A percentile compares a stretch with the other conserved stretches of the same genome.
Evolutionary conservation across 1,139 yeast species (phyloP).

Genomic region (Komagataea norvegica): DNA sequence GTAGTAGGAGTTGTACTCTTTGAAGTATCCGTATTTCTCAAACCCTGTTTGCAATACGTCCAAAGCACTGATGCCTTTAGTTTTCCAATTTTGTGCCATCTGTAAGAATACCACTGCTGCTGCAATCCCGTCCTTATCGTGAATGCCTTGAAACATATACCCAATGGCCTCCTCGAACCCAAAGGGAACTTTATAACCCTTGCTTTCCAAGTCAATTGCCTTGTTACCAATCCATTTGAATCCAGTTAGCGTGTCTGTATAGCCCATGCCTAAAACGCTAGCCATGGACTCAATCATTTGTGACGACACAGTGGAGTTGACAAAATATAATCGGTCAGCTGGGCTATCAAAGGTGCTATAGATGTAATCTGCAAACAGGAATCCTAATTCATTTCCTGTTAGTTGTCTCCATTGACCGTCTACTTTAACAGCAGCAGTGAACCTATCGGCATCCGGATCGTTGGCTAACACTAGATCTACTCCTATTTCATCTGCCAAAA

Average conservation of each 20-base stretch:
- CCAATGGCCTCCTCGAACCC: slow-evolving; percentile 97
- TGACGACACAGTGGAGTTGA: slow-evolving; percentile 90
- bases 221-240: slow-evolving; percentile 97
- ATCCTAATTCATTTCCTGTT: slow-evolving; percentile 90
- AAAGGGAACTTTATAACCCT: slow-evolving; percentile 74
- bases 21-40: slow-evolving; percentile 68
- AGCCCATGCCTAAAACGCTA: slow-evolving; percentile 51
- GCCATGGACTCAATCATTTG: slow-evolving; percentile 78
- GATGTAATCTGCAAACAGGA: slow-evolving; percentile 67
- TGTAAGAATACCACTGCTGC: slow-evolving; percentile 80
- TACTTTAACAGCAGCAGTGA: slow-evolving; percentile 59
- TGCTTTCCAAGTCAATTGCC: slow-evolving; percentile 63
- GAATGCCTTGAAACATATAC: slow-evolving; percentile 80
- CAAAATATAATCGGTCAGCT: slow-evolving; percentile 46
- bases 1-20: slow-evolving; percentile 86
- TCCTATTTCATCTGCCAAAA: slow-evolving; percentile 34
- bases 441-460: slow-evolving; percentile 97
- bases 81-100: slow-evolving; percentile 50
- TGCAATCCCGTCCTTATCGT: slow-evolving; percentile 90
- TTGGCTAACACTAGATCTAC: slow-evolving; percentile 69
- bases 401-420: slow-evolving; percentile 63
- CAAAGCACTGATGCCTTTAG: slow-evolving; percentile 33
- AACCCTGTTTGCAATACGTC: slow-evolving; percentile 54
- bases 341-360: slow-evolving; percentile 29
- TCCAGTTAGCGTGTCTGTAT: slow-evolving; percentile 84